Base-by-base conservation (phyloP, 345 rosid genomes). In the Dovyalis caffra region DNA sequence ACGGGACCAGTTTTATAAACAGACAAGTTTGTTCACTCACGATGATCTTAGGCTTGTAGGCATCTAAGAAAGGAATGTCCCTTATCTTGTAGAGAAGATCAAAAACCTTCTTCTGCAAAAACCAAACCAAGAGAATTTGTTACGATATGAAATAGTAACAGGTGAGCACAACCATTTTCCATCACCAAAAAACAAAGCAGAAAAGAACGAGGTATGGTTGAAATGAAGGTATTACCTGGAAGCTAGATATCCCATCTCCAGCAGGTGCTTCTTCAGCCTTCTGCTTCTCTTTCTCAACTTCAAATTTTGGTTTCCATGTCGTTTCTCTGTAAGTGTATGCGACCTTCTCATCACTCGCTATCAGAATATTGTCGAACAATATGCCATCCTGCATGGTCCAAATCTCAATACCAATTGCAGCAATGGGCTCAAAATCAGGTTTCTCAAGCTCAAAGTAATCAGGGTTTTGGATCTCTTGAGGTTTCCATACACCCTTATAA, bases 301-400 rank as follows among this genome's bases (percentile, higher is more conserved):
- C 88, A 23, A 79, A 89, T 80, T 92, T 92, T 0, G 92, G 90
- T 62, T 86, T 90, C 97, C 97, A 92, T 3, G 83, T 38, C 0
- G 85, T 82, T 71, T 82, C 83, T 25, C 89, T 72, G 73, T 79
- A 80, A 16, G 85, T 78, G 60, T 74, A 85, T 14, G 95, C 95
- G 60, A 83, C 88, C 83, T 85, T 89, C 82, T 89, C 95, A 40
- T 84, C 84, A 63, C 86, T 87, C 1, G 95, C 73, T 62, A 92
- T 90, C 91, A 92, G 73, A 25, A 92, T 81, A 73, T 92, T 89
- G 82, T 88, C 97, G 69, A 92, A 92, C 82, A 90, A 72, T 65
- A 92, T 87, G 49, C 95, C 97, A 58, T 92, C 93, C 81, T 92
- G 95, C 97, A 92, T 92, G 34, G 97, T 92, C 97, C 97, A 92